phyloP scores from a whole-genome alignment of 768 basidiomycete species.

The Agrocybe chaxingu region DNA sequence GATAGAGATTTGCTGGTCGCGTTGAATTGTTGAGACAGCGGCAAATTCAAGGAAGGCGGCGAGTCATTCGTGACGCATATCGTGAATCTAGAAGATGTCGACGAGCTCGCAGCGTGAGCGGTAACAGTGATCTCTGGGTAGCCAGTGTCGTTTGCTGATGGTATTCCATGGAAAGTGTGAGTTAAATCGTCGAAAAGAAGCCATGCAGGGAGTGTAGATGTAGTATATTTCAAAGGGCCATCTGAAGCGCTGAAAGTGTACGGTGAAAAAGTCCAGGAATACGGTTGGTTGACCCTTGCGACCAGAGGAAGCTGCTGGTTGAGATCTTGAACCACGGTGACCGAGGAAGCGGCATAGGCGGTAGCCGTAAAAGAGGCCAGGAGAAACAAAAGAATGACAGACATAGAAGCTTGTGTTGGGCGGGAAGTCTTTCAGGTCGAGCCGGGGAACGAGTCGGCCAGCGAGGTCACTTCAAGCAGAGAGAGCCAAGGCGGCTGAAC shows the following conservation, averaged over 20 bases:
- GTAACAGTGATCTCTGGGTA: constrained; percentile 56
- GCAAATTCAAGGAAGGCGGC: constrained; percentile 49
- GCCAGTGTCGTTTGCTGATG: constrained; percentile 60
- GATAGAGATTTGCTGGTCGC: constrained; percentile 62
- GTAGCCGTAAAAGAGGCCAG: constrained; percentile 34
- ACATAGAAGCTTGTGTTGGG: constrained; percentile 60
- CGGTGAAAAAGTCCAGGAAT: constrained; percentile 65
- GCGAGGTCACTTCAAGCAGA: constrained; percentile 42
- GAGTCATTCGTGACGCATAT: constrained; percentile 55
- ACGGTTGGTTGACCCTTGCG: constrained; percentile 63
- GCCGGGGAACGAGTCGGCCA: constrained; percentile 50
- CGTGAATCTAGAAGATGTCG: constrained; percentile 49
- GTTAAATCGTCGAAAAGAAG: constrained; percentile 63
- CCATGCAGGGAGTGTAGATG: constrained; percentile 69
- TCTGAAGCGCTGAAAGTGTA: constrained; percentile 58
- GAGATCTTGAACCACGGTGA: constrained; percentile 54
- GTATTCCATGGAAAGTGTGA: constrained; percentile 67
- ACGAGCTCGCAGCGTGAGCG: constrained; percentile 52
- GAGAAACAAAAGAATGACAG: constrained; percentile 54
- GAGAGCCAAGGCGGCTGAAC: background rate
- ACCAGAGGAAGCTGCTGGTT: constrained; percentile 75
- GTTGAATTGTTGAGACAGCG: constrained; percentile 61
- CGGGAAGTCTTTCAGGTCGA: constrained; percentile 34
- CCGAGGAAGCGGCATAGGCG: constrained; percentile 35
- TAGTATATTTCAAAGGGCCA: constrained; percentile 46